These are phyloP conservation scores for Talaromyces sp. DNA, from an alignment of 2,329 filamentous ascomycete species.

Conservation along the genomic window DNA sequence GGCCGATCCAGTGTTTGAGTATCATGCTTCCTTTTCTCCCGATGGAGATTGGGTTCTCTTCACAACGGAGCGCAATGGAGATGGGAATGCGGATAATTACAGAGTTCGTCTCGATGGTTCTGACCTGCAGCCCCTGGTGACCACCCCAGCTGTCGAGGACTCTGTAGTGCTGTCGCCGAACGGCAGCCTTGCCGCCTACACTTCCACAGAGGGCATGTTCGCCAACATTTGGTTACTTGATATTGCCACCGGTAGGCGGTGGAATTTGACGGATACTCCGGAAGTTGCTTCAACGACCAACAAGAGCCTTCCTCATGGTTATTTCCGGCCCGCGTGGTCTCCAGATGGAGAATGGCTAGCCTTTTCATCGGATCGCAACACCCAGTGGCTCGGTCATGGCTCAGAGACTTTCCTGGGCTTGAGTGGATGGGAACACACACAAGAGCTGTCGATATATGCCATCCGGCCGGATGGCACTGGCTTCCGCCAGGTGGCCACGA, in stretches of 20 bases:
- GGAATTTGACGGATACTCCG: not conserved
- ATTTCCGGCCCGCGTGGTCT: not conserved
- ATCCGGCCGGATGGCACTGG: not conserved
- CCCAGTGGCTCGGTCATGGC: not conserved
- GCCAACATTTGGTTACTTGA: not conserved
- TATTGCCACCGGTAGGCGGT: not conserved
- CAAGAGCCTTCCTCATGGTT: not conserved
- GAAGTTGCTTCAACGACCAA: not conserved
- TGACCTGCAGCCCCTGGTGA: not conserved
- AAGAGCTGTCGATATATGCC: not conserved
- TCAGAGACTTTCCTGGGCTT: not conserved
- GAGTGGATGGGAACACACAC: not conserved
- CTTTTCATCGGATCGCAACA: not conserved
- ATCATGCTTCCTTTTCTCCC: conserved; percentile 9
- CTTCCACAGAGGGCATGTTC: not conserved
- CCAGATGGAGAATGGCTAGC: not conserved
- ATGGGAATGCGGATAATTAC: conserved; percentile 12
- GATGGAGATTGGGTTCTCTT: conserved; percentile 11
- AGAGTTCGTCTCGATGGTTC: conserved; percentile 6
- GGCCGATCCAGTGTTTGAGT: conserved; percentile 8
- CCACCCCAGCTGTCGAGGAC: not conserved
- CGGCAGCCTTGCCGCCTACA: not conserved
- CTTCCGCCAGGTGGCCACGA: not conserved
- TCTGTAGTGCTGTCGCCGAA: not conserved
- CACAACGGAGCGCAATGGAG: conserved; percentile 10